A percentile compares a stretch with the other conserved stretches of the same genome.
phyloP scores from a whole-genome alignment of 2,329 filamentous ascomycete genomes.

The Septoria linicola region DNA sequence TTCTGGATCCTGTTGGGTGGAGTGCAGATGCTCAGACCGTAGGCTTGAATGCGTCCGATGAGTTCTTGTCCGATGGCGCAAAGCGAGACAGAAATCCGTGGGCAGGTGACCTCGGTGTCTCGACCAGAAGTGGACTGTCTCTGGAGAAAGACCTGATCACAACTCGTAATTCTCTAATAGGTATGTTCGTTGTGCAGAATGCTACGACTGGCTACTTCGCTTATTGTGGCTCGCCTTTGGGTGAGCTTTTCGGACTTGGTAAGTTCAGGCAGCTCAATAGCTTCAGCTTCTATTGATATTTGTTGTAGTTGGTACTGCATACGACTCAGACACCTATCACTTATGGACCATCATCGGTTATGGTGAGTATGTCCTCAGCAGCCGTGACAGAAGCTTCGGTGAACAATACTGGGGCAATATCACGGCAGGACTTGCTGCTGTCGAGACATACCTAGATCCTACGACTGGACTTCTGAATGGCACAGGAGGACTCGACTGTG shows the following conservation, averaged over 20 bases:
- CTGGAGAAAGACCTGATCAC: conserved; percentile 42
- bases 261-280: no score
- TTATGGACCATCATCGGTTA: conserved; percentile 48
- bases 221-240: conserved; percentile 29
- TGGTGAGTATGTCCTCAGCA: conserved; percentile 41
- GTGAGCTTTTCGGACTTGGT: conserved; percentile 8
- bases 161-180: conserved; percentile 24
- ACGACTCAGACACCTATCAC: conserved; percentile 56
- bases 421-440: conserved; percentile 17
- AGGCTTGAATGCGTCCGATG: conserved; percentile 35
- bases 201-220: conserved; percentile 26
- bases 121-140: conserved; percentile 48
- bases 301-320: conserved; percentile 16
- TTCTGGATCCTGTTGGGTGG: background rate
- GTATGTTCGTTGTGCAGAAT: background rate
- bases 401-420: background rate
- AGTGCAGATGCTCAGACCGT: background rate
- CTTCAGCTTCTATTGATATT: no score
- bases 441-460: conserved; percentile 46
- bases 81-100: conserved; percentile 60
- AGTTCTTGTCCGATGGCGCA: conserved; percentile 50
- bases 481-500: conserved; percentile 46
- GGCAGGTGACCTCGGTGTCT: conserved; percentile 60
- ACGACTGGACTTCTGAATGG: conserved; percentile 46
- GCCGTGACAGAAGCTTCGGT: conserved; percentile 43